Conservation (phyloP, 2,329 filamentous ascomycete genomes). For the Exophiala spinifera region DNA sequence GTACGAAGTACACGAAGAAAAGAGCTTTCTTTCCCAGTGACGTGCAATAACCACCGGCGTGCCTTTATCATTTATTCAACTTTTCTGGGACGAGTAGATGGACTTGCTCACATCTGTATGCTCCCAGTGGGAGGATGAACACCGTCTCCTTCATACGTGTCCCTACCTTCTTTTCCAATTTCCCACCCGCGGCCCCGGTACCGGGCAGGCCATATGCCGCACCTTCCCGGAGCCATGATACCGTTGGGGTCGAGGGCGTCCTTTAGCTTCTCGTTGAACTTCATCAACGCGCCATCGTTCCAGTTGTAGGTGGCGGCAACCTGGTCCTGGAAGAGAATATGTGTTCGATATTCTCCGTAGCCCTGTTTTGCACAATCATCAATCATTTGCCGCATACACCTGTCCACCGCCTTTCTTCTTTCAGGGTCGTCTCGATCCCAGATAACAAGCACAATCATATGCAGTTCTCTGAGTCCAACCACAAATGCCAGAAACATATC, state of each 20-base stretch:
- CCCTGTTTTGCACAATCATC: conserved; percentile 39
- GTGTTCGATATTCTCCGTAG: conserved; percentile 47
- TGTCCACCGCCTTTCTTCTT: conserved; percentile 6
- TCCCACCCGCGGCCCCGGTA: conserved; percentile 6
- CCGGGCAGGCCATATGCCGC: conserved; percentile 40
- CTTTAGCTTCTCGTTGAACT: conserved; percentile 46
- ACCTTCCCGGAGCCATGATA: conserved; percentile 47
- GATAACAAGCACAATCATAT: conserved; percentile 1
- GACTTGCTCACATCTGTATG: neutral
- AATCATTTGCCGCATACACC: conserved; percentile 31
- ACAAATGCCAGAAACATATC: neutral
- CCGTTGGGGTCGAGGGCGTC: conserved; percentile 49
- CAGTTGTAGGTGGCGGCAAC: conserved; percentile 44
- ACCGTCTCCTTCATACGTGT: neutral
- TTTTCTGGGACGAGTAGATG: no score
- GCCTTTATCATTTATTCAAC: no score
- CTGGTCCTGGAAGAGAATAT: conserved; percentile 45
- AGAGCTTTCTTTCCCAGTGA: no score
- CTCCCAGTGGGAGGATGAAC: neutral
- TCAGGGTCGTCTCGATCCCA: conserved; percentile 6
- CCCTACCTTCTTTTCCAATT: conserved; percentile 1
- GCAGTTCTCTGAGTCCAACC: neutral
- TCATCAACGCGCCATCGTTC: conserved; percentile 41
- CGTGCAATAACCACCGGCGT: neutral
- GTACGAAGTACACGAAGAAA: no score